Evolutionary conservation across 2,329 filamentous ascomycete genomes (phyloP).

Genomic region (Stemphylium lycopersici): DNA sequence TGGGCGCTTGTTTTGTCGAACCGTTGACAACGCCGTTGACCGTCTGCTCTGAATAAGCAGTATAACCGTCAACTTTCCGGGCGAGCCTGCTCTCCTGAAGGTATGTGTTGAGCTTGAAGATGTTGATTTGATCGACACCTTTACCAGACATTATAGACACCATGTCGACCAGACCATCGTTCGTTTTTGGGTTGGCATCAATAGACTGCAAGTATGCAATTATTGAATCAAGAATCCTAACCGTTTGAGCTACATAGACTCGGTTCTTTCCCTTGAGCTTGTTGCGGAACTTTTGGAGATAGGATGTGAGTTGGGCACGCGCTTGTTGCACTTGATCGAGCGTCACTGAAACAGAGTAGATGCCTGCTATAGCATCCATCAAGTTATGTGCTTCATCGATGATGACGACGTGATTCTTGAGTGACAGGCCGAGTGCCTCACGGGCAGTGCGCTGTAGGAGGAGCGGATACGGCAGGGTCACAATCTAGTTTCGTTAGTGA

Average conservation of each 20-base stretch:
- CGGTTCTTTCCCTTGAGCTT: slow-evolving; percentile 88
- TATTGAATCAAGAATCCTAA: slow-evolving; percentile 81
- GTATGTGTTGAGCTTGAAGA: slow-evolving; percentile 86
- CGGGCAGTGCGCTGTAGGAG: slow-evolving; percentile 85
- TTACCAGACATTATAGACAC: slow-evolving; percentile 79
- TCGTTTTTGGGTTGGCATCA: slow-evolving; percentile 42
- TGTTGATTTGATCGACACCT: slow-evolving; percentile 92
- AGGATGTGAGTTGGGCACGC: slow-evolving; percentile 76
- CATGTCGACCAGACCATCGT: slow-evolving; percentile 72
- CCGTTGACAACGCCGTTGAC: slow-evolving; percentile 31
- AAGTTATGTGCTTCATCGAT: slow-evolving; percentile 98
- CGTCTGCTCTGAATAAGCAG: slow-evolving; percentile 64
- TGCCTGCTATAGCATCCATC: slow-evolving; percentile 90
- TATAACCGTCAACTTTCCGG: slow-evolving; percentile 92
- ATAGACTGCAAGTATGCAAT: slow-evolving; percentile 69
- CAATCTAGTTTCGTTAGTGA: slow-evolving; percentile 60
- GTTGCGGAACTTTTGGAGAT: slow-evolving; percentile 87
- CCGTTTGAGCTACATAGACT: slow-evolving; percentile 86
- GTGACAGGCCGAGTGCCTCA: slow-evolving; percentile 82
- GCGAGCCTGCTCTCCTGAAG: slow-evolving; percentile 91
- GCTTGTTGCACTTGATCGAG: slow-evolving; percentile 75
- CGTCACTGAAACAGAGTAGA: slow-evolving; percentile 79
- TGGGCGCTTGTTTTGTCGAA: slow-evolving; percentile 6
- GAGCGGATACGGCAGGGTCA: slow-evolving; percentile 91
- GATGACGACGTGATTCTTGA: slow-evolving; percentile 89